Evolutionary conservation across 163 green algal species (phyloP).

Genomic region (Scenedesmus sp.): DNA sequence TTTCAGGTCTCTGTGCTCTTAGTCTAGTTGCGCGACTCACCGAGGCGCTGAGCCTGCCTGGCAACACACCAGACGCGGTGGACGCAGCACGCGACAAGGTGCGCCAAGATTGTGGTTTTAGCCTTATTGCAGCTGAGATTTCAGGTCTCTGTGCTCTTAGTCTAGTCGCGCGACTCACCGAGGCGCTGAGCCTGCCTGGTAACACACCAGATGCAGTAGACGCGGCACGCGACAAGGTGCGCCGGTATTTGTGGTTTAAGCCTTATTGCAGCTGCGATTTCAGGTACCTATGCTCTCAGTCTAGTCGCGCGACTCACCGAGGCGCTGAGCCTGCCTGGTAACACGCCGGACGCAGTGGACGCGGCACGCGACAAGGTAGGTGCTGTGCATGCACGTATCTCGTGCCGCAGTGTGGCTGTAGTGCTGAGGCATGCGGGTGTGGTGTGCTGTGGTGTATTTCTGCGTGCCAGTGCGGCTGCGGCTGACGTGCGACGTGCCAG

Average conservation of each 20-base stretch:
- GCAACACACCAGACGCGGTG: slow-evolving; percentile 80
- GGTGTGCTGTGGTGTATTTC: too few relatives aligned
- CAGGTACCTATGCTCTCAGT: neutral
- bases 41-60: slow-evolving; percentile 82
- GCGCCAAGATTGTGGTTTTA: neutral
- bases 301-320: neutral
- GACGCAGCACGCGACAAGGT: slow-evolving; percentile 91
- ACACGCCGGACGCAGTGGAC: slow-evolving; percentile 74
- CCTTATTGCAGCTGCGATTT: neutral
- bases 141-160: neutral
- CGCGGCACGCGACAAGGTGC: slow-evolving; percentile 85
- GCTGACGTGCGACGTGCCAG: too few relatives aligned
- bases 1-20: neutral
- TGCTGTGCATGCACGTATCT: neutral
- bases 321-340: neutral
- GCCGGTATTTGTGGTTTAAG: neutral
- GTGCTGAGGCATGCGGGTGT: too few relatives aligned
- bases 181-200: slow-evolving; percentile 81
- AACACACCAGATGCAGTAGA: slow-evolving; percentile 83
- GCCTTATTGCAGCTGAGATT: neutral
- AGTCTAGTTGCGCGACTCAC: slow-evolving; percentile 50
- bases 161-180: slow-evolving; percentile 58
- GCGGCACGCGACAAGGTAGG: slow-evolving; percentile 84
- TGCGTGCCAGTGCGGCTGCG: too few relatives aligned
- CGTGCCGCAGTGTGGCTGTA: neutral